Percentiles rank a stretch among this genome's conserved stretches.
These are phyloP conservation scores for Plectranthus barbatus DNA, from an alignment of 257 asterid species.

Conservation along the genomic window DNA sequence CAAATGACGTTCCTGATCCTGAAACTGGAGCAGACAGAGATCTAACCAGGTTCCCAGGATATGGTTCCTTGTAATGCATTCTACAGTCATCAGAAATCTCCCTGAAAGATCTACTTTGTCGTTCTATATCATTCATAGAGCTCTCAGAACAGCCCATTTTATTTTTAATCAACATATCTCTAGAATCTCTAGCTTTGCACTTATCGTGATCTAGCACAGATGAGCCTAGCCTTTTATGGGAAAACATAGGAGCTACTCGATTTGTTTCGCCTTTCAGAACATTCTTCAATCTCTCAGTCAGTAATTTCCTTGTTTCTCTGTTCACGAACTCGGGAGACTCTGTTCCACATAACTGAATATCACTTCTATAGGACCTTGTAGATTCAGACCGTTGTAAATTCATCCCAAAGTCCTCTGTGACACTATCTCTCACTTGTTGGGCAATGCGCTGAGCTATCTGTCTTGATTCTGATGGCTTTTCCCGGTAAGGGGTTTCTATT, in stretches of 20 bases:
- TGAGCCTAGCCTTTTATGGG: conserved; percentile 30
- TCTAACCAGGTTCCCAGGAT: conserved; percentile 56
- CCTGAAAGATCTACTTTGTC: conserved; percentile 43
- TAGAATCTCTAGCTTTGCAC: conserved; percentile 24
- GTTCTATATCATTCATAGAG: conserved; percentile 30
- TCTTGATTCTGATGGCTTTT: conserved; percentile 62
- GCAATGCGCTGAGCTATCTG: conserved; percentile 76
- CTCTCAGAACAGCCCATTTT: conserved; percentile 20
- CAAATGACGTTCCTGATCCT: conserved; percentile 65
- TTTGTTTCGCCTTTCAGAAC: conserved; percentile 54
- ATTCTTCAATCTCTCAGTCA: conserved; percentile 59
- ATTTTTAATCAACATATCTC: conserved; percentile 19
- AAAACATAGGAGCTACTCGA: conserved; percentile 24
- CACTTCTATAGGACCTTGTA: conserved; percentile 63
- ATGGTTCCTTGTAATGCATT: conserved; percentile 34
- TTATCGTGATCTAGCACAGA: conserved; percentile 22
- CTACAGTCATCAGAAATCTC: conserved; percentile 30
- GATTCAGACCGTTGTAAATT: conserved; percentile 67
- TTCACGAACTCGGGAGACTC: conserved; percentile 51
- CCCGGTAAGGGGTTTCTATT: conserved; percentile 57
- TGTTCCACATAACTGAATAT: conserved; percentile 36
- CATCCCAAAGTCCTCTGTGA: conserved; percentile 43
- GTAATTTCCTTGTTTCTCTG: conserved; percentile 50
- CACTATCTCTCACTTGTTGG: conserved; percentile 62
- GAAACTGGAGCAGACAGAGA: conserved; percentile 82